Percentiles rank a stretch among this genome's conserved stretches.
These are phyloP conservation scores for Austroboletus eburneus DNA, from an alignment of 768 basidiomycete genomes.

Conservation along the genomic window DNA sequence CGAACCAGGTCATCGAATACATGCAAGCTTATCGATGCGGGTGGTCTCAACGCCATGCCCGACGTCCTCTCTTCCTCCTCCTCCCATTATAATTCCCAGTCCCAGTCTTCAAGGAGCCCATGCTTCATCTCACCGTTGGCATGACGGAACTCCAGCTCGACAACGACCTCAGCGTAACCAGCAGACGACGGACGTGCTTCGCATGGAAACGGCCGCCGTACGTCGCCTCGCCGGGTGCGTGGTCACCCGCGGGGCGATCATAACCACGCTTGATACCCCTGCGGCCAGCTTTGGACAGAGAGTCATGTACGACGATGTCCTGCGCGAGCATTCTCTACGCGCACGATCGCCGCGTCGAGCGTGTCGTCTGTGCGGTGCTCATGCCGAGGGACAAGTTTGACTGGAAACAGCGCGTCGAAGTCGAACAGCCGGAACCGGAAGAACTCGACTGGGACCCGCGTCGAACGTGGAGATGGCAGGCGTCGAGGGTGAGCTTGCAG, in stretches of 20 bases:
- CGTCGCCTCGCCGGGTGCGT: conserved; percentile 65
- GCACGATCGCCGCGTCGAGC: conserved; percentile 72
- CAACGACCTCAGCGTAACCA: conserved; percentile 70
- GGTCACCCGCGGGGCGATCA: conserved; percentile 48
- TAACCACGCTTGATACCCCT: conserved; percentile 37
- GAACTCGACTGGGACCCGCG: conserved; percentile 71
- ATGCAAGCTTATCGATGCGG: conserved; percentile 60
- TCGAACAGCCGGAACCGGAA: conserved; percentile 75
- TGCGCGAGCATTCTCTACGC: conserved; percentile 62
- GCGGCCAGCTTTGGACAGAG: conserved; percentile 24
- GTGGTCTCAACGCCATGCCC: conserved; percentile 58
- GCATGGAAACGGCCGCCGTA: conserved; percentile 68
- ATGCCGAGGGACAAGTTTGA: conserved; percentile 79
- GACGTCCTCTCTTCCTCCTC: conserved; percentile 30
- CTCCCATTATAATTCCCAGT: conserved; percentile 2
- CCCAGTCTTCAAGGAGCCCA: conserved; percentile 26
- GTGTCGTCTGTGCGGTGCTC: conserved; percentile 73
- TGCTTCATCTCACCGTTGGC: conserved; percentile 59
- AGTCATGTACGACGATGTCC: conserved; percentile 51
- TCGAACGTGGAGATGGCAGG: conserved; percentile 21
- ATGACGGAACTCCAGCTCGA: conserved; percentile 69
- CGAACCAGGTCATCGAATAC: conserved; percentile 76
- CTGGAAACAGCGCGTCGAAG: conserved; percentile 77
- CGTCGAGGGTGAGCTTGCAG: conserved; percentile 29
- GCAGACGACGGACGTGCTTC: conserved; percentile 73